Evolutionary conservation across 2,329 filamentous ascomycete species (phyloP).

Genomic region (Phialophora chinensis): DNA sequence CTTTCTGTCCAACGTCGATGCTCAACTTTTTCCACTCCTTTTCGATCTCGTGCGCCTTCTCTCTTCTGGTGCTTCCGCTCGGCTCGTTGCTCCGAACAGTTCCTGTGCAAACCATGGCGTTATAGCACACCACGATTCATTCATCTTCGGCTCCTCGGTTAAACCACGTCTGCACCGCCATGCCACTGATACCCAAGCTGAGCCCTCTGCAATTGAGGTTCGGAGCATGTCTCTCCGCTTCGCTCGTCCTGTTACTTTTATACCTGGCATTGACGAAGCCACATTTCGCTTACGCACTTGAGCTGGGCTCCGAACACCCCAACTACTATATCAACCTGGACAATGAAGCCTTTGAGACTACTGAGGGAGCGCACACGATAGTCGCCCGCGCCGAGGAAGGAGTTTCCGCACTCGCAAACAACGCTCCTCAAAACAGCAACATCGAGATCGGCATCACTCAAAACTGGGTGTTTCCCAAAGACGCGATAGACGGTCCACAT

Average conservation of each 20-base stretch:
- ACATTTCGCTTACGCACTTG: conserved; percentile 67
- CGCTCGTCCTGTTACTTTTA: conserved; percentile 64
- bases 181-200: conserved; percentile 56
- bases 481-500: conserved; percentile 58
- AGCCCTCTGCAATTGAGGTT: conserved; percentile 75
- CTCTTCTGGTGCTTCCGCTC: not conserved
- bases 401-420: conserved; percentile 65
- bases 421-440: conserved; percentile 65
- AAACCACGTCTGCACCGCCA: conserved; percentile 32
- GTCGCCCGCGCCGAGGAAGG: conserved; percentile 59
- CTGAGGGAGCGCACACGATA: conserved; percentile 54
- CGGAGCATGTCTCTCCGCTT: conserved; percentile 68
- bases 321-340: conserved; percentile 55
- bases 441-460: conserved; percentile 67
- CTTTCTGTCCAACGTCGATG: not conserved
- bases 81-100: not conserved
- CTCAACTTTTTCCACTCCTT: not conserved
- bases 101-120: not conserved
- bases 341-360: conserved; percentile 42
- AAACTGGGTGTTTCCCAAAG: conserved; percentile 68
- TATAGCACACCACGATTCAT: conserved; percentile 16
- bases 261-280: conserved; percentile 66
- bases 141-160: not conserved
- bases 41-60: too few species aligned
- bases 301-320: conserved; percentile 56